Percentiles rank a stretch among this genome's conserved stretches.
These are phyloP conservation scores for Saccharomycopsis fibuligera DNA, from an alignment of 805 yeast species.

Conservation along the genomic window DNA sequence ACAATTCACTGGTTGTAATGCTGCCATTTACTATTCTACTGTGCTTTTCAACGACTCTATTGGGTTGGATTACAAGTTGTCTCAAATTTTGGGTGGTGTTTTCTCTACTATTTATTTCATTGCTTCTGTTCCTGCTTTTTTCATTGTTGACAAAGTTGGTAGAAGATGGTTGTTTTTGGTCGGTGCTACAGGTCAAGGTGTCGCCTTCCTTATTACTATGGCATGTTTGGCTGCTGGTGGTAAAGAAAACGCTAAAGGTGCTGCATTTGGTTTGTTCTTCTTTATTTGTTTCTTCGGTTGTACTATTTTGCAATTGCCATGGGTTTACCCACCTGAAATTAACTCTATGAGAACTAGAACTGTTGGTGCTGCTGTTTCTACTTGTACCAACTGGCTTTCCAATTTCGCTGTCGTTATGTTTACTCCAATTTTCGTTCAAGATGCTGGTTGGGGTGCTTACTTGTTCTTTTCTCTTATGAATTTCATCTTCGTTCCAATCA, in stretches of 20 bases:
- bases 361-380: conserved; percentile 54
- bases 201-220: conserved; percentile 43
- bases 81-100: conserved; percentile 60
- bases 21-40: conserved; percentile 60
- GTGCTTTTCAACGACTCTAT: conserved; percentile 48
- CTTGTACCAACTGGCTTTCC: conserved; percentile 60
- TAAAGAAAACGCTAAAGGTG: conserved; percentile 46
- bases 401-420: conserved; percentile 65
- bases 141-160: conserved; percentile 55
- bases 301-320: conserved; percentile 50
- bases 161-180: conserved; percentile 55
- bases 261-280: conserved; percentile 58
- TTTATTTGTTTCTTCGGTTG: conserved; percentile 51
- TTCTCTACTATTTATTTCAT: conserved; percentile 57
- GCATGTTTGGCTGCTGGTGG: conserved; percentile 39
- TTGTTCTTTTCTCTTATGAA: conserved; percentile 63
- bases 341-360: conserved; percentile 55
- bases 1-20: conserved; percentile 68
- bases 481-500: conserved; percentile 53
- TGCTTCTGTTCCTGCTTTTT: conserved; percentile 50
- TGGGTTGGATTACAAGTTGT: conserved; percentile 42
- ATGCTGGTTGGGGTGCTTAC: conserved; percentile 58
- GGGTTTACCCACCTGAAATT: conserved; percentile 63
- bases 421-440: conserved; percentile 49
- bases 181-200: conserved; percentile 47